Conservation (phyloP, 176 grass and related monocot genomes). For the Musa troglodytarum region DNA sequence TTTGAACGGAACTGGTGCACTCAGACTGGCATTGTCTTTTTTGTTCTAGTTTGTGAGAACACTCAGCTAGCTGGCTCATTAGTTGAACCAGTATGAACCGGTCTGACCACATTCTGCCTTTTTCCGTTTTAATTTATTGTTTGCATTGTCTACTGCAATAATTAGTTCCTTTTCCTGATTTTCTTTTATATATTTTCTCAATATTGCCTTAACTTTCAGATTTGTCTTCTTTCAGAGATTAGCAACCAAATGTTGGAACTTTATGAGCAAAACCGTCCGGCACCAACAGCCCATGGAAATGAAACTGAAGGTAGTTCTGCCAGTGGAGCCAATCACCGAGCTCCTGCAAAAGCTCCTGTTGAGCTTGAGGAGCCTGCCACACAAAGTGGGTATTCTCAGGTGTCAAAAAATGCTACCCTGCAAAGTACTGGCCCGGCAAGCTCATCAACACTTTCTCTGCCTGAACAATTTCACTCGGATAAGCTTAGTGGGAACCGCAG, state of each 20-base stretch:
- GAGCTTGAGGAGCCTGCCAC: slow-evolving; percentile 27
- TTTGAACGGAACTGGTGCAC: no score
- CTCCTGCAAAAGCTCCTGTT: slow-evolving; percentile 28
- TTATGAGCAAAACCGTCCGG: slow-evolving; percentile 60
- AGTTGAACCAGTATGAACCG: no score
- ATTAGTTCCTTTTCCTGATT: not conserved
- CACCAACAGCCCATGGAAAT: slow-evolving; percentile 41
- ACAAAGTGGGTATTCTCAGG: slow-evolving; percentile 26
- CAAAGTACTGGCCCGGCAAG: slow-evolving; percentile 23
- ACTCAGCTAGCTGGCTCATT: no score
- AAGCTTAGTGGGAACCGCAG: slow-evolving; percentile 25
- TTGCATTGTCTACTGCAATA: not conserved
- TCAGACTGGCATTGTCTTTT: no score
- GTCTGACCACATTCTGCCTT: not conserved
- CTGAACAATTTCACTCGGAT: slow-evolving; percentile 31
- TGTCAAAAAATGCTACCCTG: slow-evolving; percentile 20
- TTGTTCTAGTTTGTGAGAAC: no score
- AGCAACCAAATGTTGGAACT: slow-evolving; percentile 96
- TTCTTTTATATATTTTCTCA: not conserved
- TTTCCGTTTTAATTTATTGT: no score
- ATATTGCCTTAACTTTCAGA: not conserved
- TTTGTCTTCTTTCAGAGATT: slow-evolving; percentile 51
- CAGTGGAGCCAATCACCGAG: slow-evolving; percentile 30
- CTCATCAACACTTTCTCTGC: slow-evolving; percentile 12
- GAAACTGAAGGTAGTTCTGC: slow-evolving; percentile 47